Evolutionary conservation across 1,284 basidiomycete species (phyloP).

Genomic region (Wolfiporia cocos): DNA sequence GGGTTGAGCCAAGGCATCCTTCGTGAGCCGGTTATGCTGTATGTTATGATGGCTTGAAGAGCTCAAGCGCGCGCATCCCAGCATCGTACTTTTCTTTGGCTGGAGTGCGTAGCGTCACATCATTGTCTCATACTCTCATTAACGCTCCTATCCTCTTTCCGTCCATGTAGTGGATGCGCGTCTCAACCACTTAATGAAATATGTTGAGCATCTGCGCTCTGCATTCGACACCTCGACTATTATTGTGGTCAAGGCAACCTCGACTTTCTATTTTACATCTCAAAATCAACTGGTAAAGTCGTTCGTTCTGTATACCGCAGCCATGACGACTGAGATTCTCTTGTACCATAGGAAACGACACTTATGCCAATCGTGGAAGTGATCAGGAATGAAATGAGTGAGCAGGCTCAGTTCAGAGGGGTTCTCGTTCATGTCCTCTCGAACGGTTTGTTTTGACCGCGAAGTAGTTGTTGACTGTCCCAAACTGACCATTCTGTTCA

Average conservation of each 20-base stretch:
- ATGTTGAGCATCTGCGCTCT: neutral
- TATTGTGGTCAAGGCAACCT: neutral
- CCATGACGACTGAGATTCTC: neutral
- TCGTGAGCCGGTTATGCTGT: neutral
- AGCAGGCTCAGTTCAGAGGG: conserved; percentile 3
- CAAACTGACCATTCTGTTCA: neutral
- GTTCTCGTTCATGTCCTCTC: conserved; percentile 10
- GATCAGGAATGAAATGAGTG: conserved; percentile 2
- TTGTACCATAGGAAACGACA: conserved; percentile 1
- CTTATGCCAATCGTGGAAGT: conserved; percentile 9
- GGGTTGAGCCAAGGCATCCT: neutral
- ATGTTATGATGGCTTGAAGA: neutral
- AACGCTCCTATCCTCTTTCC: neutral
- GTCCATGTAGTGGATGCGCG: neutral
- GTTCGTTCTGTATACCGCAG: neutral
- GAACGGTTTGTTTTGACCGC: conserved; percentile 9
- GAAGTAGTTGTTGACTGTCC: neutral
- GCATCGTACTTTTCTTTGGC: neutral
- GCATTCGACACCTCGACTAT: conserved; percentile 1
- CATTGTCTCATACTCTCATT: neutral
- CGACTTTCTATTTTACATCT: neutral
- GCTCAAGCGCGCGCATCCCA: neutral
- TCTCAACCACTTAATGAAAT: neutral
- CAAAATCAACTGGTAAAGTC: neutral
- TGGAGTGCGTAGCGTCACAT: neutral